These are phyloP conservation scores for Aphanomyces astaci DNA, from an alignment of 352 stramenopile genomes.

Conservation along the genomic window DNA sequence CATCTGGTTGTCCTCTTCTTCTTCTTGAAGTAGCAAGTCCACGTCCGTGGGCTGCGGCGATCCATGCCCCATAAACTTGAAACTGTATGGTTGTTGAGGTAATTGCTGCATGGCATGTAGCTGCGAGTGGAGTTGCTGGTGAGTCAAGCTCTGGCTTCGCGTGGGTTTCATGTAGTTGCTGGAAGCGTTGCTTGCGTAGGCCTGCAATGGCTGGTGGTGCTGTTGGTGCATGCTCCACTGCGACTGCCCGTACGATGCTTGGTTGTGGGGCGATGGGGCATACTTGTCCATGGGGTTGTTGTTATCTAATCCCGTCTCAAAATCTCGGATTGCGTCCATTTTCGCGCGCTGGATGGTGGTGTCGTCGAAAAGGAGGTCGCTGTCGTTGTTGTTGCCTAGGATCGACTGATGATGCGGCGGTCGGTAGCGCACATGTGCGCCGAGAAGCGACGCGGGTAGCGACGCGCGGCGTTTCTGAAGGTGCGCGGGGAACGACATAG, in stretches of 20 bases:
- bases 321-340: slow-evolving; percentile 11
- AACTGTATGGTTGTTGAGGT: no score
- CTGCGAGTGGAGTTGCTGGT: slow-evolving; percentile 14
- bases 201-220: not conserved
- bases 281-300: not conserved
- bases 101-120: slow-evolving; percentile 4
- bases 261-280: no score
- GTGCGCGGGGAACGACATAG: not conserved
- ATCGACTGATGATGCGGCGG: not conserved
- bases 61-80: not conserved
- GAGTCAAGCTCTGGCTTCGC: slow-evolving; percentile 18
- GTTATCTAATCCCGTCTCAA: slow-evolving; percentile 15
- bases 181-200: not conserved
- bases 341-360: not conserved
- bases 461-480: not conserved
- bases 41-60: not conserved
- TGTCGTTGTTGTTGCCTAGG: not conserved
- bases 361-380: not conserved
- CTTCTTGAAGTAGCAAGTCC: slow-evolving; percentile 19
- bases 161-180: slow-evolving; percentile 1
- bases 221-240: not conserved
- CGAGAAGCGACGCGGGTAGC: not conserved
- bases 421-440: not conserved
- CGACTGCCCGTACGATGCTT: not conserved
- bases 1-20: slow-evolving; percentile 5